A percentile compares a stretch with the other conserved stretches of the same genome.
Evolutionary conservation across 768 basidiomycete species (phyloP).

Genomic region (Filobasidium floriforme): DNA sequence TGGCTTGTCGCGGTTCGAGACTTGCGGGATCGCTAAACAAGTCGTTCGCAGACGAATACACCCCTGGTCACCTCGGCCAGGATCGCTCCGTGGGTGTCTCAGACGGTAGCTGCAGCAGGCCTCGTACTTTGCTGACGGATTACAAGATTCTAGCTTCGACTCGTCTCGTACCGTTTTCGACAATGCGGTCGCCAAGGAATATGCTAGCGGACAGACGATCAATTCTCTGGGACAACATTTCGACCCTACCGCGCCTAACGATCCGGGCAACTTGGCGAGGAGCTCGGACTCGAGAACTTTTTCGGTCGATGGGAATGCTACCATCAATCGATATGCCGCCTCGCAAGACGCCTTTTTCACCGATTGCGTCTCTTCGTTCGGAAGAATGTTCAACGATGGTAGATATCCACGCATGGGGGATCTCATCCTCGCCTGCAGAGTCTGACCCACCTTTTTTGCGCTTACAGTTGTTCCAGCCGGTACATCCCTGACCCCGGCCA

Average conservation of each 20-base stretch:
- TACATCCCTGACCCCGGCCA: background rate
- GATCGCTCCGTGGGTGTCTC: background rate
- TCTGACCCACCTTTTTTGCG: background rate
- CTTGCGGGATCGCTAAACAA: background rate
- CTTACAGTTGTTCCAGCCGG: background rate
- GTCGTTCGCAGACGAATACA: background rate
- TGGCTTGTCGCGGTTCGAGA: background rate
- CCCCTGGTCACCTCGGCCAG: background rate
- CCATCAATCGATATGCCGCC: slow-evolving; percentile 9
- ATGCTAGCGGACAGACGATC: slow-evolving; percentile 1
- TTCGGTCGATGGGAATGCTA: slow-evolving; percentile 10
- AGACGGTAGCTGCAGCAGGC: too few species aligned
- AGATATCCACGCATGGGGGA: background rate
- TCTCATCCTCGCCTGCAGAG: background rate
- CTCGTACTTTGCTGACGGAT: too few species aligned
- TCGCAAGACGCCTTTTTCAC: slow-evolving; percentile 15
- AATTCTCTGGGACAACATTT: slow-evolving; percentile 15
- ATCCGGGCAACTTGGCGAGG: background rate
- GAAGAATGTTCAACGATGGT: background rate
- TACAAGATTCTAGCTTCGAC: slow-evolving; percentile 8
- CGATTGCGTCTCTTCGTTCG: slow-evolving; percentile 4
- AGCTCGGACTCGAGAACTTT: slow-evolving; percentile 14
- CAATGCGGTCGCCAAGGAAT: slow-evolving; percentile 13
- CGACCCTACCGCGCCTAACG: background rate
- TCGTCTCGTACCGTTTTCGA: slow-evolving; percentile 9